Conservation (phyloP, 345 rosid genomes). For the Salix dunnii region DNA sequence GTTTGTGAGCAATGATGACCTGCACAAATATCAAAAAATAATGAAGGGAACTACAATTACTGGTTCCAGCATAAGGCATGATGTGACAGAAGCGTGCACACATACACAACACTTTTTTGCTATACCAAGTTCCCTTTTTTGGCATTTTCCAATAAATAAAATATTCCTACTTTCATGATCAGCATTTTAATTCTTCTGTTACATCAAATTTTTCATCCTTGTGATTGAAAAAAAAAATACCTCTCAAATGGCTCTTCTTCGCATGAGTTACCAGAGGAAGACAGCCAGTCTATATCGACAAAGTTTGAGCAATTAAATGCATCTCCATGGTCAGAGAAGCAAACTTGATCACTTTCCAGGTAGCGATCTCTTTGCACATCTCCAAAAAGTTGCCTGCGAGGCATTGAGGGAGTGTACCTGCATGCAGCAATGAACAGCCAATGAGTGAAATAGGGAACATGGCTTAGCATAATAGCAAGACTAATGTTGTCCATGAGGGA, state of each 20-base stretch:
- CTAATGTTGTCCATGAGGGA: background rate
- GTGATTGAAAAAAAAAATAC: conserved; percentile 35
- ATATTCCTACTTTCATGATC: background rate
- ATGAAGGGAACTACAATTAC: background rate
- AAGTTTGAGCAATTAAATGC: conserved; percentile 74
- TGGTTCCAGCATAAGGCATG: background rate
- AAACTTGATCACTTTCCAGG: conserved; percentile 47
- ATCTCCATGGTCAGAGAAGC: conserved; percentile 66
- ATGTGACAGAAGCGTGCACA: background rate
- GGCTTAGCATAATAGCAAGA: background rate
- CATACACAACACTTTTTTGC: background rate
- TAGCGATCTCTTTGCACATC: conserved; percentile 48
- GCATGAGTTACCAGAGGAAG: conserved; percentile 85
- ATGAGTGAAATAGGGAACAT: conserved; percentile 10
- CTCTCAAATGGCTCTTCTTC: conserved; percentile 85
- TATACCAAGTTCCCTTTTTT: background rate
- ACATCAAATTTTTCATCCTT: background rate
- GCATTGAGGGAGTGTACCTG: conserved; percentile 79
- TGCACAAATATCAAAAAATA: conserved; percentile 27
- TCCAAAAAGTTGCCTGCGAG: conserved; percentile 72
- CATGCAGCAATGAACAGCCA: conserved; percentile 8
- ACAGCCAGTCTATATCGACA: conserved; percentile 88
- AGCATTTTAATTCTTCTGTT: background rate
- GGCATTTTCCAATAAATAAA: background rate
- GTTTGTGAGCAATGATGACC: conserved; percentile 55